These are phyloP conservation scores for Luzula sylvatica DNA, from an alignment of 176 grass and related monocot species.

Conservation along the genomic window DNA sequence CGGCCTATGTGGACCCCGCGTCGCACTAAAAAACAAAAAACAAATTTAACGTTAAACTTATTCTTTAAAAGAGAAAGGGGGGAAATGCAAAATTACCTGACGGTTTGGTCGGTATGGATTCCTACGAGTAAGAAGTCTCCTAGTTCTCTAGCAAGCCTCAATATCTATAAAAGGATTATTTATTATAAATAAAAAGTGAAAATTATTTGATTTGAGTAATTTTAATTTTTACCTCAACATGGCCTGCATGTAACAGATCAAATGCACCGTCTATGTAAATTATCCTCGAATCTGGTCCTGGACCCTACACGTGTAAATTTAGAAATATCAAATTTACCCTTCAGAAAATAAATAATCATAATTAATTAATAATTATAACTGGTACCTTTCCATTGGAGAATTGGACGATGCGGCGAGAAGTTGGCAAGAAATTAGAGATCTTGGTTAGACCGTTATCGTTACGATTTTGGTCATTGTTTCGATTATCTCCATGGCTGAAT, in stretches of 20 bases:
- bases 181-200: background rate
- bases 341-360: background rate
- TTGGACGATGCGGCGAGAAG: constrained; percentile 88
- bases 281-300: constrained; percentile 73
- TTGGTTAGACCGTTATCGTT: constrained; percentile 50
- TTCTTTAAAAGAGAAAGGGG: background rate
- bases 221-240: constrained; percentile 69
- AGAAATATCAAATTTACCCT: background rate
- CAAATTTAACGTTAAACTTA: too few relatives aligned
- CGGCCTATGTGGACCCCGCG: constrained; percentile 71
- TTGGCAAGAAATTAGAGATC: constrained; percentile 83
- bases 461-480: constrained; percentile 55
- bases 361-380: background rate
- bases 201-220: constrained; percentile 6
- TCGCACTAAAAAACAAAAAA: constrained; percentile 45
- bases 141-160: constrained; percentile 83
- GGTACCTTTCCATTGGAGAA: constrained; percentile 82
- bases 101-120: constrained; percentile 89
- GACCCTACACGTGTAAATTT: constrained; percentile 39
- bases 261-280: constrained; percentile 95
- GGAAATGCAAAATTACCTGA: constrained; percentile 47
- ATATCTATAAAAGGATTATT: constrained; percentile 36
- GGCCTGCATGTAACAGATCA: constrained; percentile 94
- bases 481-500: constrained; percentile 64
- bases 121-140: constrained; percentile 94